phyloP scores from a whole-genome alignment of 1,139 yeast species.

The Zhuliangozyma parablackwelliae region DNA sequence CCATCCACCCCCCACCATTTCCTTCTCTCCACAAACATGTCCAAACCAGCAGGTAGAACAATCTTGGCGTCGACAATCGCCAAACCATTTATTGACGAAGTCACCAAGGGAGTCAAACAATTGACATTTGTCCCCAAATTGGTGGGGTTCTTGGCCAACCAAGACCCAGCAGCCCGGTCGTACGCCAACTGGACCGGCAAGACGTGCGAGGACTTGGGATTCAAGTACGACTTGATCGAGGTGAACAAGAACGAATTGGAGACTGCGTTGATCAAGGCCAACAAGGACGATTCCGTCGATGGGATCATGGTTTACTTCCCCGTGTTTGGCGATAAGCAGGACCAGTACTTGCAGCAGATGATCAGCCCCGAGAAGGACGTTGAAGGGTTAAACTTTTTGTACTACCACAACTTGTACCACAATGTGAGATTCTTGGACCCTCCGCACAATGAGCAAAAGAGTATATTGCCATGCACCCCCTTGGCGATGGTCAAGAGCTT shows the following conservation, averaged over 20 bases:
- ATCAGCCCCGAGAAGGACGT: conserved; percentile 87
- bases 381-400: conserved; percentile 87
- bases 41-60: conserved; percentile 64
- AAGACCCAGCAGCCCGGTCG: conserved; percentile 92
- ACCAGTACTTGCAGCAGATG: conserved; percentile 90
- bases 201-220: conserved; percentile 82
- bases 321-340: conserved; percentile 92
- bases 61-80: conserved; percentile 86
- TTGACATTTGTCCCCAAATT: conserved; percentile 61
- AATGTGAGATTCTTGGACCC: conserved; percentile 81
- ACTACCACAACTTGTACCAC: conserved; percentile 91
- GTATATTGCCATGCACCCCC: conserved; percentile 94
- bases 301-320: conserved; percentile 99
- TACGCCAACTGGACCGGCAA: conserved; percentile 96
- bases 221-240: conserved; percentile 70
- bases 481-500: conserved; percentile 89
- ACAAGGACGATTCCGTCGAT: conserved; percentile 67
- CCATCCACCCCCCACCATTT: no score
- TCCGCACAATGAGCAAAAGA: conserved; percentile 61
- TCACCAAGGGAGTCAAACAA: conserved; percentile 51
- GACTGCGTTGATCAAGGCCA: conserved; percentile 76
- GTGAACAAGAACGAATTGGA: conserved; percentile 81
- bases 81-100: conserved; percentile 72
- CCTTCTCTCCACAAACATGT: not conserved
- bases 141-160: conserved; percentile 88